These are phyloP conservation scores for Penicillium sp. DNA, from an alignment of 2,329 filamentous ascomycete genomes.

Conservation along the genomic window DNA sequence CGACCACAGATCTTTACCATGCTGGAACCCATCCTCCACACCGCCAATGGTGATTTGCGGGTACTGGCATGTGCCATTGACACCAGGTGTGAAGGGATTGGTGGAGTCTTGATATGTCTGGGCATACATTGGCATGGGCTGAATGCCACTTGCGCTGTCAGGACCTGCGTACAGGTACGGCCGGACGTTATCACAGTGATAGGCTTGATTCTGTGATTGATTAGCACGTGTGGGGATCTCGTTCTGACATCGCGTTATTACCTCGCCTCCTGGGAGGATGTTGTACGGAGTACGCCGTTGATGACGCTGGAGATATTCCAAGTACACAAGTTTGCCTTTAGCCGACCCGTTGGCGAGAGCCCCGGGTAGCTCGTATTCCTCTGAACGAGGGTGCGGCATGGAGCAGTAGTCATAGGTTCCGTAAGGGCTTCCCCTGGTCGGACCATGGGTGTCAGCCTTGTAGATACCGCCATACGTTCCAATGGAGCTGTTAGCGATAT, in stretches of 20 bases:
- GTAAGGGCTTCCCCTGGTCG: slow-evolving; percentile 23
- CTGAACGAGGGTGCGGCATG: slow-evolving; percentile 41
- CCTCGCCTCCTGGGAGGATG: slow-evolving; percentile 42
- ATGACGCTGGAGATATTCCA: slow-evolving; percentile 43
- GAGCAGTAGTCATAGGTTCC: slow-evolving; percentile 43
- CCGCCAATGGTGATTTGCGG: slow-evolving; percentile 44
- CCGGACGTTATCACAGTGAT: slow-evolving; percentile 39
- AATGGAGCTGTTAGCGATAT: slow-evolving; percentile 37
- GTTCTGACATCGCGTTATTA: slow-evolving; percentile 8
- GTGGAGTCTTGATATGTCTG: slow-evolving; percentile 38
- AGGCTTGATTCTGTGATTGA: slow-evolving; percentile 35
- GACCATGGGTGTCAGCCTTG: slow-evolving; percentile 26
- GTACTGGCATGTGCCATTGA: slow-evolving; percentile 41
- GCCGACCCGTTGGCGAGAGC: slow-evolving; percentile 29
- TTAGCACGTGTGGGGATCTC: not conserved
- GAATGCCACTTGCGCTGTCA: slow-evolving; percentile 10
- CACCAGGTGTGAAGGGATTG: slow-evolving; percentile 36
- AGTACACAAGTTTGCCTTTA: slow-evolving; percentile 36
- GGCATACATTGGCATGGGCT: slow-evolving; percentile 35
- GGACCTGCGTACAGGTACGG: slow-evolving; percentile 39
- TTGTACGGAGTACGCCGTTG: slow-evolving; percentile 43
- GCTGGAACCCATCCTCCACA: slow-evolving; percentile 39
- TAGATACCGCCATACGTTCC: slow-evolving; percentile 43
- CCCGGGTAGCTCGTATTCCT: slow-evolving; percentile 34
- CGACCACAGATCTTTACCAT: slow-evolving; percentile 36